Evolutionary conservation across 768 basidiomycete species (phyloP), one percentile per base, ranked within the genome.

Genomic region (Tephrocybe sp.): DNA sequence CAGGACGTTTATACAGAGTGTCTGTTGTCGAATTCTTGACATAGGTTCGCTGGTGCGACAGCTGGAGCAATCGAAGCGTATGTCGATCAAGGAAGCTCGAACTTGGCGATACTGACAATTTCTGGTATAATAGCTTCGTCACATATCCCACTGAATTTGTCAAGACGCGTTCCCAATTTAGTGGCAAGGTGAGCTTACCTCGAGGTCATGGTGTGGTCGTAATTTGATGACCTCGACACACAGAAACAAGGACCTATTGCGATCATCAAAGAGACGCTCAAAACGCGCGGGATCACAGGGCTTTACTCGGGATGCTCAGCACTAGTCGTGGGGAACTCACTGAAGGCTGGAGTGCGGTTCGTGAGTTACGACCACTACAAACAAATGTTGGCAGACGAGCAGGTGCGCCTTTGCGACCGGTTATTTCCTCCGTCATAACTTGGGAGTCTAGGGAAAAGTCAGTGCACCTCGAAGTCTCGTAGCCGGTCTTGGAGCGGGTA

Each of bases 271-370:
- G 78, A 84, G 24, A 98, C 95, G 0, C 50, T 96, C 24, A 75
- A 77, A 53, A 78, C 78, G 1, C 84, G 89, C 55, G 97, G 97
- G 8, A 58, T 97, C 12, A 64, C 67, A 0, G 97, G 96, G 0
- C 77, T 99, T n/a, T 99, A 99, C 59, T 90, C 93, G 0, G 94
- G 95, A 63, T 93, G 90, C 62, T 81, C 80, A 17, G 96, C 97
- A 0, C 78, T 98, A 14, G 82, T 98, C 4, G 75, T 93, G 12
- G 97, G 96, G 11, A 98, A 98, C 66, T 80, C 95, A 0, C 65
- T 83, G 58, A 99, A 99, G 74, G 97, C 97, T 1, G 97, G 95
- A 3, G 95, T 99, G 32, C 79, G 97, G 37, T 99, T 99, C 68
- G 81, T 97, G 50, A 88, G 85, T 58, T 99, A 99, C 70, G 95